These are phyloP conservation scores for Leavenworthia alabamica DNA, from an alignment of 345 rosid species.

Conservation along the genomic window DNA sequence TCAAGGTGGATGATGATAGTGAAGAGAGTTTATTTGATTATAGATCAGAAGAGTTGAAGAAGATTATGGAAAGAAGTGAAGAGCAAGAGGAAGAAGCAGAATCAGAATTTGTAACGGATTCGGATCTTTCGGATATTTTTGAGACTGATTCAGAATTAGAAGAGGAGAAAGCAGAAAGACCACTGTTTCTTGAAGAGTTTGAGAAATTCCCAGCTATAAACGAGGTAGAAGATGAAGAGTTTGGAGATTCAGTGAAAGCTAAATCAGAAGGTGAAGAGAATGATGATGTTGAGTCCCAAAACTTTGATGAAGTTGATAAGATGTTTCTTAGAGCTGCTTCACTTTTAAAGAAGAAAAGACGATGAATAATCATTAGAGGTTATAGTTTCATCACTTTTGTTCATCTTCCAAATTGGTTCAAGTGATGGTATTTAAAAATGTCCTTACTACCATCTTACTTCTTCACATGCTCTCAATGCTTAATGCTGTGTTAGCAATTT, in stretches of 20 bases:
- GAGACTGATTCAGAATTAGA: slow-evolving; percentile 73
- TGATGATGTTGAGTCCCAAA: slow-evolving; percentile 37
- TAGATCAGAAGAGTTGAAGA: slow-evolving; percentile 42
- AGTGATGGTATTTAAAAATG: neutral
- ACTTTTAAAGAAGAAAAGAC: slow-evolving; percentile 58
- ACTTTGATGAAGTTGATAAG: slow-evolving; percentile 71
- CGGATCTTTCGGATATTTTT: slow-evolving; percentile 77
- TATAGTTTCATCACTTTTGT: neutral
- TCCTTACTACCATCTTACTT: neutral
- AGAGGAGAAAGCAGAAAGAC: slow-evolving; percentile 34
- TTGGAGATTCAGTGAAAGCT: slow-evolving; percentile 37
- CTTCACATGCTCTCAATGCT: neutral
- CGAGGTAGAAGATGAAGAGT: slow-evolving; percentile 43
- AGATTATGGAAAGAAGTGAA: slow-evolving; percentile 38
- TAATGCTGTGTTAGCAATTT: neutral
- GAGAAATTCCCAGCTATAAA: slow-evolving; percentile 55
- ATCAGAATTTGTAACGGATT: slow-evolving; percentile 45
- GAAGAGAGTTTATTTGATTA: slow-evolving; percentile 4
- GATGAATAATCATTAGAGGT: slow-evolving; percentile 10
- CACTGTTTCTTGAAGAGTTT: slow-evolving; percentile 62
- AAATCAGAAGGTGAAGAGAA: slow-evolving; percentile 25
- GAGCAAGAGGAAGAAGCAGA: slow-evolving; percentile 40
- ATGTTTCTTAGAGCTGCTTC: slow-evolving; percentile 80
- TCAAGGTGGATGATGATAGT: slow-evolving; percentile 19
- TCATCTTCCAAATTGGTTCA: neutral